These are phyloP conservation scores for Pelargonium citronellum DNA, from an alignment of 441 rosid species.

Conservation along the genomic window DNA sequence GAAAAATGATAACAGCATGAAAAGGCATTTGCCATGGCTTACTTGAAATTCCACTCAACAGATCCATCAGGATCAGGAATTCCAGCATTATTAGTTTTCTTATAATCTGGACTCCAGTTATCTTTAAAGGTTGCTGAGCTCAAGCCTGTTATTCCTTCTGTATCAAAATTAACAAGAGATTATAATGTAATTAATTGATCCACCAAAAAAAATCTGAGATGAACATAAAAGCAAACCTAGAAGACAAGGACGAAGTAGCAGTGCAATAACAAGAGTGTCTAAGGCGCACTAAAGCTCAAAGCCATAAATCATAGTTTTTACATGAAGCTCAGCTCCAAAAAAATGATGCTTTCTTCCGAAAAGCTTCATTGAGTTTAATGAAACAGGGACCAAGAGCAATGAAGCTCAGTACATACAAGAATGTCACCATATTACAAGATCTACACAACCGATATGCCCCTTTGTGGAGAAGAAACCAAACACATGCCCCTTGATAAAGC, in stretches of 20 bases:
- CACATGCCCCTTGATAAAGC: too few relatives aligned
- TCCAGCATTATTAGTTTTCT: constrained; percentile 27
- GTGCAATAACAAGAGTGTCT: too few relatives aligned
- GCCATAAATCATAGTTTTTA: too few relatives aligned
- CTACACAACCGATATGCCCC: too few relatives aligned
- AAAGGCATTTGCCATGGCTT: constrained; percentile 8
- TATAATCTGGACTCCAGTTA: constrained; percentile 27
- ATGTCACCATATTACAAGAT: too few relatives aligned
- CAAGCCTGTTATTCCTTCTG: constrained; percentile 27
- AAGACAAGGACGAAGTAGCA: too few relatives aligned
- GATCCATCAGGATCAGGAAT: constrained; percentile 27
- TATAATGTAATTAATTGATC: background rate
- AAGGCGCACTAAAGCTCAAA: too few relatives aligned
- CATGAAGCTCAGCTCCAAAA: too few relatives aligned
- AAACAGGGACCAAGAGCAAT: background rate
- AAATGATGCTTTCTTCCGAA: too few relatives aligned
- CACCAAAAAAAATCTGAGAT: background rate
- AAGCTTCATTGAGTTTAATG: background rate
- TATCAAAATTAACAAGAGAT: constrained; percentile 12
- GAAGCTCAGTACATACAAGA: too few relatives aligned
- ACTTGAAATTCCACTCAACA: constrained; percentile 30
- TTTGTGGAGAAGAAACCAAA: too few relatives aligned
- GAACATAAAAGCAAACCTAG: background rate
- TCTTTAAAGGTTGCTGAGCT: constrained; percentile 23
- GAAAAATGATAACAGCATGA: background rate